phyloP scores from a whole-genome alignment of 2,329 filamentous ascomycete genomes.

The Calonectria montana region DNA sequence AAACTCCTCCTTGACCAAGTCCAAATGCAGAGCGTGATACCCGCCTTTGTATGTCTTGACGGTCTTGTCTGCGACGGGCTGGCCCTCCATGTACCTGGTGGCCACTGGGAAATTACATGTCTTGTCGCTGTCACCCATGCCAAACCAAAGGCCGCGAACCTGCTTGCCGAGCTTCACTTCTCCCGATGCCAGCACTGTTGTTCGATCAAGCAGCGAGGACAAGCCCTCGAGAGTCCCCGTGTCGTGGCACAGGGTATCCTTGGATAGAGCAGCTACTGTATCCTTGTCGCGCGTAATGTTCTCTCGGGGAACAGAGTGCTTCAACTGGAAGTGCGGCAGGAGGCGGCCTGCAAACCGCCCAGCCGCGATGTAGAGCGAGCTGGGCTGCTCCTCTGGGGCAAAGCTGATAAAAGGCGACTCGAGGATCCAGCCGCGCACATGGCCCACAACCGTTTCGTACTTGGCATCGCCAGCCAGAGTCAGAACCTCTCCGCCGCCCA shows the following conservation, averaged over 20 bases:
- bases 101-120: constrained; percentile 75
- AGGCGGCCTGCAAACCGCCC: constrained; percentile 77
- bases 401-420: constrained; percentile 86
- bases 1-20: constrained; percentile 65
- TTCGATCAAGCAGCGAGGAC: constrained; percentile 81
- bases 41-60: constrained; percentile 81
- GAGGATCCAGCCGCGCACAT: constrained; percentile 78
- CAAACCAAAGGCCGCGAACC: constrained; percentile 76
- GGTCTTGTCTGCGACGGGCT: constrained; percentile 73
- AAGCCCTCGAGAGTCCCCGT: constrained; percentile 88
- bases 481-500: constrained; percentile 86
- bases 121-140: constrained; percentile 81
- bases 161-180: constrained; percentile 61
- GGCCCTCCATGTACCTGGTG: constrained; percentile 70
- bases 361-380: constrained; percentile 68
- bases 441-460: constrained; percentile 65
- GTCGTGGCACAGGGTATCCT: constrained; percentile 81
- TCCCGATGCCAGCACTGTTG: constrained; percentile 68
- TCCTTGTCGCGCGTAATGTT: constrained; percentile 75
- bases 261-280: constrained; percentile 68
- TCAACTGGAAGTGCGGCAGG: constrained; percentile 74
- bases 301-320: constrained; percentile 72
- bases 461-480: constrained; percentile 64
- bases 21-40: constrained; percentile 80
- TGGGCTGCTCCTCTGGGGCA: constrained; percentile 72